Percentiles rank a stretch among this genome's conserved stretches.
Conservation (phyloP, 495 filamentous ascomycete species). For the Penicillium bialowiezense region DNA sequence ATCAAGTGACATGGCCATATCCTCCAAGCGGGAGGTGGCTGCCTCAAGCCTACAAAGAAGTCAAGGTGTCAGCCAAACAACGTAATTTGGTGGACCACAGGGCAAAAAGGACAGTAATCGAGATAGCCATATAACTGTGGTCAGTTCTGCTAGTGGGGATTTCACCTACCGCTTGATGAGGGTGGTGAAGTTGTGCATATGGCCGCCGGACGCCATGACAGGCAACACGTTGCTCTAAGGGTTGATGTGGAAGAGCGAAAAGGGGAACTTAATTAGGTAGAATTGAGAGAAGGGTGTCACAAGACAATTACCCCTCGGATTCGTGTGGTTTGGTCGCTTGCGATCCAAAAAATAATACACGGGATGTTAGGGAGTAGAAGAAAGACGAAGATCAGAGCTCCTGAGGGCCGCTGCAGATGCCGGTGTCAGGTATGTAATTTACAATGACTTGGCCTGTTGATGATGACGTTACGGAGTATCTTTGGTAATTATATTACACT, state of each 20-base stretch:
- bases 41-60: constrained; percentile 77
- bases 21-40: constrained; percentile 92
- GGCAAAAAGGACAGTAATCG: no score
- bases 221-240: constrained; percentile 27
- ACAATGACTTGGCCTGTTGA: background rate
- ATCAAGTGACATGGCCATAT: constrained; percentile 77
- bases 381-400: constrained; percentile 11
- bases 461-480: constrained; percentile 14
- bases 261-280: background rate
- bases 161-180: constrained; percentile 96
- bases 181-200: constrained; percentile 95
- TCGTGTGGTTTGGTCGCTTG: constrained; percentile 2
- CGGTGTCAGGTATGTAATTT: constrained; percentile 13
- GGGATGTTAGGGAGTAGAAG: constrained; percentile 4
- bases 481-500: constrained; percentile 20
- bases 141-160: no score
- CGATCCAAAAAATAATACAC: constrained; percentile 4
- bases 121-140: no score
- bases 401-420: constrained; percentile 20
- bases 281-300: background rate
- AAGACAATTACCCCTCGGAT: background rate
- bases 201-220: constrained; percentile 53
- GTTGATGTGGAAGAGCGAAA: constrained; percentile 2
- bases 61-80: constrained; percentile 23
- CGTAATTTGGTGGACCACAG: background rate